These are phyloP conservation scores for Apiospora marii DNA, from an alignment of 2,329 filamentous ascomycete species.

Conservation along the genomic window DNA sequence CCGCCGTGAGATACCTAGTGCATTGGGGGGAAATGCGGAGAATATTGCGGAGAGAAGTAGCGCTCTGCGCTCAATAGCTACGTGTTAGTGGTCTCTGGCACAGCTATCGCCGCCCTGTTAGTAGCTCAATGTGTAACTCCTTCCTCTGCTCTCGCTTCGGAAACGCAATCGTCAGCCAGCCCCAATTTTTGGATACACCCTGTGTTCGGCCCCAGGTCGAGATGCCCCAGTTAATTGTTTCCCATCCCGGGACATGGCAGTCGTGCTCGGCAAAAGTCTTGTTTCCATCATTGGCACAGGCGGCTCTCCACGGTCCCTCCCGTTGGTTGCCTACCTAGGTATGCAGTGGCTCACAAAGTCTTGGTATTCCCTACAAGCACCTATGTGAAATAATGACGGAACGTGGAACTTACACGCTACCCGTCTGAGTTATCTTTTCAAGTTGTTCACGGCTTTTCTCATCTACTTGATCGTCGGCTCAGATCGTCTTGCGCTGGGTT, in stretches of 20 bases:
- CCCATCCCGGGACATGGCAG: not conserved
- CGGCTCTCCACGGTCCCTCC: not conserved
- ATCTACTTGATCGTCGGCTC: not conserved
- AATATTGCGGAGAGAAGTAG: constrained; percentile 5
- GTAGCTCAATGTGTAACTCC: too few relatives aligned
- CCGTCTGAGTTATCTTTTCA: not conserved
- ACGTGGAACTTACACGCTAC: not conserved
- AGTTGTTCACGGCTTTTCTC: not conserved
- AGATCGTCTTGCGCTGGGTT: not conserved
- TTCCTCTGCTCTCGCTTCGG: not conserved
- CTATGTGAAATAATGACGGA: not conserved
- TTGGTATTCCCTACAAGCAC: not conserved
- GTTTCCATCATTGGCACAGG: not conserved
- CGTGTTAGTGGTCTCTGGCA: too few relatives aligned
- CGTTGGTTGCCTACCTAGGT: not conserved
- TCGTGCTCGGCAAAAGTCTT: constrained; percentile 1
- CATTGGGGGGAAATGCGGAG: constrained; percentile 11
- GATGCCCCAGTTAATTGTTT: not conserved
- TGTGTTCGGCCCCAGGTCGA: not conserved
- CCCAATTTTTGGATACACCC: not conserved
- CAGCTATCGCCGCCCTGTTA: too few relatives aligned
- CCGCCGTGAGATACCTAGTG: not conserved
- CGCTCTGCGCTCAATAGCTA: not conserved
- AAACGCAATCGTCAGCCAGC: not conserved
- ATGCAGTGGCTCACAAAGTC: not conserved